These are phyloP conservation scores for Auricularia cornea DNA, from an alignment of 768 basidiomycete species.

Conservation along the genomic window DNA sequence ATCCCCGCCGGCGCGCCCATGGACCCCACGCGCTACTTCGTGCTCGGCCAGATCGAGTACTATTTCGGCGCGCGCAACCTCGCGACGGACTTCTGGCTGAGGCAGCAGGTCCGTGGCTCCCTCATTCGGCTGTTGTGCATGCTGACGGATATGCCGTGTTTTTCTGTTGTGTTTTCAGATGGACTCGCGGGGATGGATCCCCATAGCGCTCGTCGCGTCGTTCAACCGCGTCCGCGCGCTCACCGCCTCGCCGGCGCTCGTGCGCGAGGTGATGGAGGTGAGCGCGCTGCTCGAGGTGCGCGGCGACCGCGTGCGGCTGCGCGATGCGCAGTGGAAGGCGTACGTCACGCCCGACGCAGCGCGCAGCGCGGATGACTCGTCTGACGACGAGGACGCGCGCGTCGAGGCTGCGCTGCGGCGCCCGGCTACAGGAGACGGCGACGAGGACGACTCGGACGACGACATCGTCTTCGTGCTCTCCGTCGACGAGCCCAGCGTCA, in stretches of 20 bases:
- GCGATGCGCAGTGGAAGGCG: conserved; percentile 45
- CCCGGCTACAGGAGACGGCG: neutral
- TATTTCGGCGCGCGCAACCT: conserved; percentile 88
- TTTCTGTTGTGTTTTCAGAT: conserved; percentile 43
- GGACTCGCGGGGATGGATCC: conserved; percentile 84
- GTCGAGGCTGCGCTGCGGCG: no score
- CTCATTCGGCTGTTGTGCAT: neutral
- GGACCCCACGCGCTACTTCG: conserved; percentile 51
- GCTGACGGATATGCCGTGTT: neutral
- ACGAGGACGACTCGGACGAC: neutral
- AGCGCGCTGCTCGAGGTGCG: conserved; percentile 68
- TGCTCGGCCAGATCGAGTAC: conserved; percentile 83
- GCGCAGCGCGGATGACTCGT: conserved; percentile 29
- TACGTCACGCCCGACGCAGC: conserved; percentile 58
- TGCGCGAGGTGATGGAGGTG: conserved; percentile 59
- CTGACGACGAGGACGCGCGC: neutral
- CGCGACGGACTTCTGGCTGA: conserved; percentile 76
- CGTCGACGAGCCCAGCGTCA: neutral
- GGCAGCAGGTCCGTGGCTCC: conserved; percentile 54
- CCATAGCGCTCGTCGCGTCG: conserved; percentile 69
- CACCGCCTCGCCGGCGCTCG: conserved; percentile 45
- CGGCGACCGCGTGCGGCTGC: conserved; percentile 60
- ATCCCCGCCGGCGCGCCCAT: neutral
- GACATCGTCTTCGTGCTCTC: neutral
- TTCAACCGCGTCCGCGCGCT: conserved; percentile 77